Evolutionary conservation across 2,329 filamentous ascomycete species (phyloP), one percentile per base, ranked within the genome.

Genomic region (Ceratocystis cacaofunesta): DNA sequence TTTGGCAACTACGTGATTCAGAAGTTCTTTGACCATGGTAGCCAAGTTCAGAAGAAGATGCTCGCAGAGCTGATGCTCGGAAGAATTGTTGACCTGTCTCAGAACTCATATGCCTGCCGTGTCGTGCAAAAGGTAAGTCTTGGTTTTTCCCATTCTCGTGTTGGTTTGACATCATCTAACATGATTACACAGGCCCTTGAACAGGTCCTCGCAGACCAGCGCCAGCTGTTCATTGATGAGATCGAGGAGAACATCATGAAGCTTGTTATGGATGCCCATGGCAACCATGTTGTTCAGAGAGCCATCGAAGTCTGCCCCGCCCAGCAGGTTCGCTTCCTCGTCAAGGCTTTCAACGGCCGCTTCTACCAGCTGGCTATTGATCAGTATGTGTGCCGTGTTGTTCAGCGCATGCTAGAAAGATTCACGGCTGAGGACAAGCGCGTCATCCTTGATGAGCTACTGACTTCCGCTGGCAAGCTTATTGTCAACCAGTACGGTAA

Each of bases 1-100:
- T 99, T 96, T 72, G 94, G 94, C 64, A 99, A 99, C 74, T 99
- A 97, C 72, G 94, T 99, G 44, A 92, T 97, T 48, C 94, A 99
- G 72, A 97, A 96, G 74, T 86, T 97, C 73, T 96, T 97, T 68
- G 92, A 97, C 73, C 90, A 97, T 73, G 92, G 94, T 48, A 95
- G 90, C 70, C 92, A 96, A 75, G 82, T 86, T 0, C 94, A 99
- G 77, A 99, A 99, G 78, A 91, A 87, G 74, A 81, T 88, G 1
- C 76, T 99, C 52, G 91, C 90, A 0, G 85, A 85, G 69, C 85
- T 89, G 74, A 96, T 97, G 91, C 89, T 87, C 73, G 88, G 88
- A 5, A 89, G 92, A 72, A 85, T 97, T 12, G 78, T 89, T 58
- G 82, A 85, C 41, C 77, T 99, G 63, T 95, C 92, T 0, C 79